Conservation (phyloP, 805 yeast genomes). For the Metschnikowia borealis region DNA sequence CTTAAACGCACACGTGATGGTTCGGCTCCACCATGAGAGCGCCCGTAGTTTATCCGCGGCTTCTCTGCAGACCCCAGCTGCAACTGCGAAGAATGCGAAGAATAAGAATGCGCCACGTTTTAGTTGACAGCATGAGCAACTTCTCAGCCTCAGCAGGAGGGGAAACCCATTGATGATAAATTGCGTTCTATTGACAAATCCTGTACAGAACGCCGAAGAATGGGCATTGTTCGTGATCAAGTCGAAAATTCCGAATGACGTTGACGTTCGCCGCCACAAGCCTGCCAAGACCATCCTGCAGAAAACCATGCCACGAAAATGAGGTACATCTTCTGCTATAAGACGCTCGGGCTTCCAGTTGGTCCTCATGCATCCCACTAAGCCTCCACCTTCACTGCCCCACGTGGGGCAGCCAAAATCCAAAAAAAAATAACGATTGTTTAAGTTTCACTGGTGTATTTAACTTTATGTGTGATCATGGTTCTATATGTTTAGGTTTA, state of each 20-base stretch:
- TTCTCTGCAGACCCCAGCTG: neutral
- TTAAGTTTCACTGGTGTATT: too few relatives aligned
- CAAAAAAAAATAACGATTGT: too few relatives aligned
- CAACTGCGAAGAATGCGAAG: neutral
- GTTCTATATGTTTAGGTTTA: too few relatives aligned
- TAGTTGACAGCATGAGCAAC: neutral
- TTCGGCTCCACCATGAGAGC: too few relatives aligned
- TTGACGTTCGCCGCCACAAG: neutral
- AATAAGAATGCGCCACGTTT: neutral
- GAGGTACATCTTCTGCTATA: neutral
- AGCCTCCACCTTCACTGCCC: neutral
- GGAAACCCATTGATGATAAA: neutral
- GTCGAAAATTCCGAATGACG: too few relatives aligned
- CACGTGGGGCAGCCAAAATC: neutral
- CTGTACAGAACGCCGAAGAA: too few relatives aligned
- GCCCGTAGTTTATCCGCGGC: neutral
- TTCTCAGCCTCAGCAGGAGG: neutral
- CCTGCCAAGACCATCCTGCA: slow-evolving; percentile 2
- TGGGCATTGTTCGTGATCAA: too few relatives aligned
- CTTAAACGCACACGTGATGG: too few relatives aligned
- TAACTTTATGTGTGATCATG: too few relatives aligned
- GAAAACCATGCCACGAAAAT: neutral
- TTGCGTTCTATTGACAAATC: too few relatives aligned
- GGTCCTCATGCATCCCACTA: neutral
- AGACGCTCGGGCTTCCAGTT: neutral